Base-by-base conservation (phyloP, 768 basidiomycete genomes). In the Nevesoporus exiguus region DNA sequence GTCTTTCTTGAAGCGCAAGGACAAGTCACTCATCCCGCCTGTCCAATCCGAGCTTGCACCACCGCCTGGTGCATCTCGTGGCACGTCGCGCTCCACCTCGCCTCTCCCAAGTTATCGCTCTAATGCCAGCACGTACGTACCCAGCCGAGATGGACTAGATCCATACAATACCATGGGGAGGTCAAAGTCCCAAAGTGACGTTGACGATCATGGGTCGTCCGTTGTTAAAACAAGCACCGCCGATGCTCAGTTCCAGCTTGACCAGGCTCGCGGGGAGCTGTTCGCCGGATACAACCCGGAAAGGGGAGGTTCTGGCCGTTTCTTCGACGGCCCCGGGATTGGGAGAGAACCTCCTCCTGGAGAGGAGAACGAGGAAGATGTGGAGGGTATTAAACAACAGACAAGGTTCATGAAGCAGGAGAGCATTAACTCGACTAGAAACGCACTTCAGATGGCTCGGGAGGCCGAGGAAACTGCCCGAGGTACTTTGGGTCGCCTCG, bases 401-500 rank as follows among this genome's bases (percentile, higher is more conserved):
- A 93, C 90, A 55, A 80, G 85, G 52, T 90, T 82, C 64, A 68
- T 88, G 57, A 98, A 99, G 74, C 93, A 98, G 72, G 95, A 98
- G 63, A 88, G 85, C 66, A 86, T 95, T 44, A 85, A 83, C 51
- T 88, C 90, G 15, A 90, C 93, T 1, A 77, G 95, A 62, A 98
- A 98, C 72, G 96, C 96, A 13, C 78, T 99, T 48, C 81, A 93
- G 40, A 79, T 98, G 67, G 96, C 95, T 36, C 79, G 87, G n/a
- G 94, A 98, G 71, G 93, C 96, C 0, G 96, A 98, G 71, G 96
- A 99, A 71, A 96, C 93, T 11, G 96, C 90, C 31, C 76, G 89
- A 42, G 86, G 85, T 54, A 99, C 96, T 5, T 66, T 99, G 19
- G 74, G 69, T 52, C 89, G 83, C 65, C 80, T 99, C 8, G 95